Evolutionary conservation across 495 filamentous ascomycete genomes (phyloP).

Genomic region (Aspergillus ostianus): DNA sequence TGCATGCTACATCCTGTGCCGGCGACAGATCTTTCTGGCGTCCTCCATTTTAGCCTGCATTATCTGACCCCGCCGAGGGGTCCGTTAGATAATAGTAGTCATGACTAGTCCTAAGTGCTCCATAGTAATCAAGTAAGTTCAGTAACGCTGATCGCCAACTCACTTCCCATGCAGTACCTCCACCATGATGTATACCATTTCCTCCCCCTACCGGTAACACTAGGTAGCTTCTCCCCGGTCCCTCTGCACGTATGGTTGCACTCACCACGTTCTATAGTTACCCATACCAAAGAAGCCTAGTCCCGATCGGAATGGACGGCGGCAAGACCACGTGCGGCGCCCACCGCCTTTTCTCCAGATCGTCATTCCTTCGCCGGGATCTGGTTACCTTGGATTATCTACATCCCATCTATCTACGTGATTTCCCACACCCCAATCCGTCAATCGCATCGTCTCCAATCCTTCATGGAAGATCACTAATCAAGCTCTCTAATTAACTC

Average conservation of each 20-base stretch:
- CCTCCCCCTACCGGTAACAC: neutral
- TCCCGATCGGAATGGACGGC: neutral
- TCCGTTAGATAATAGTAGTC: neutral
- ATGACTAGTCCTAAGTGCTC: neutral
- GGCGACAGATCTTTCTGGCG: too few species aligned
- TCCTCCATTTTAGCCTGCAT: neutral
- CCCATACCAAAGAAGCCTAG: neutral
- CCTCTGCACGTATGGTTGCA: too few species aligned
- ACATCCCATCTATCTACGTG: neutral
- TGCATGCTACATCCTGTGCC: too few species aligned
- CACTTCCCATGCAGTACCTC: neutral
- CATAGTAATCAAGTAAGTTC: neutral
- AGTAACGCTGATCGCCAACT: neutral
- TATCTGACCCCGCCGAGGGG: neutral
- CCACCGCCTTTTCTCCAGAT: constrained; percentile 27
- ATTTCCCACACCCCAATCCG: neutral
- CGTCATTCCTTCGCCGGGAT: constrained; percentile 9
- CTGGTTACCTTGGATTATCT: constrained; percentile 3
- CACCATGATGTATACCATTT: neutral
- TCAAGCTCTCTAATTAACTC: too few species aligned
- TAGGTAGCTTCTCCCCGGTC: neutral
- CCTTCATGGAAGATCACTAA: too few species aligned
- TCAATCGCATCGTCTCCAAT: too few species aligned
- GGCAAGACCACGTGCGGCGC: constrained; percentile 14
- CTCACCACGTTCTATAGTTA: too few species aligned